Conservation (phyloP, 371 early-diverging fungal genomes). For the Rhizopus sp. region DNA sequence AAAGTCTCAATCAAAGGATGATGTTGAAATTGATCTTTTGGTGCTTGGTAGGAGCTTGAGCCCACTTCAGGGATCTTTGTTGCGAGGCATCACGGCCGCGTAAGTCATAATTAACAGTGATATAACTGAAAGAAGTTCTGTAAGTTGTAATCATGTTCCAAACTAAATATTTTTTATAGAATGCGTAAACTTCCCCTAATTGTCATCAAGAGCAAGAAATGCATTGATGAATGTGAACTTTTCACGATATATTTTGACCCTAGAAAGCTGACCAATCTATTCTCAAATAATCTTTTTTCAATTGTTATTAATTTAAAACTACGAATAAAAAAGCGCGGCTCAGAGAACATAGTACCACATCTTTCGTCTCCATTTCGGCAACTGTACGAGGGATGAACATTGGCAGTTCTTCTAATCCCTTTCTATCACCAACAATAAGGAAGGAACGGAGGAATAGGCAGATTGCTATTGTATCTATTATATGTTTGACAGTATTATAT, state of each 20-base stretch:
- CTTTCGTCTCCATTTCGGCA: too few species aligned
- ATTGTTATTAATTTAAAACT: too few species aligned
- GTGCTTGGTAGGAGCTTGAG: constrained; percentile 12
- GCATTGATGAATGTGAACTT: constrained; percentile 19
- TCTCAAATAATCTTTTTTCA: too few species aligned
- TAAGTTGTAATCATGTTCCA: background rate
- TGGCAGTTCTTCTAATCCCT: too few species aligned
- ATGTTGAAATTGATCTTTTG: constrained; percentile 18
- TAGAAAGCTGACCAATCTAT: too few species aligned
- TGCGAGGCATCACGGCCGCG: constrained; percentile 8
- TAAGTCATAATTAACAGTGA: constrained; percentile 5
- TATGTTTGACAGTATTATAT: background rate
- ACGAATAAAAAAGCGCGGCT: too few species aligned
- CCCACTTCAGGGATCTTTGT: constrained; percentile 12
- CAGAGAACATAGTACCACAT: too few species aligned
- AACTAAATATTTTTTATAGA: constrained; percentile 8
- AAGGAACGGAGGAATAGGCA: background rate
- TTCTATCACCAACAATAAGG: background rate
- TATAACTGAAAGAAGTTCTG: too few species aligned
- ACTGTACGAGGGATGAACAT: too few species aligned
- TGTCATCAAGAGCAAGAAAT: constrained; percentile 18
- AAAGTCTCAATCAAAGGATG: constrained; percentile 14
- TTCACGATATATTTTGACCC: constrained; percentile 27
- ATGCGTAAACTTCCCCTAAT: constrained; percentile 18
- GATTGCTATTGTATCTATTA: background rate